Conservation (phyloP, 108 stramenopile genomes). For the Pseudonitzschia multistriata region DNA sequence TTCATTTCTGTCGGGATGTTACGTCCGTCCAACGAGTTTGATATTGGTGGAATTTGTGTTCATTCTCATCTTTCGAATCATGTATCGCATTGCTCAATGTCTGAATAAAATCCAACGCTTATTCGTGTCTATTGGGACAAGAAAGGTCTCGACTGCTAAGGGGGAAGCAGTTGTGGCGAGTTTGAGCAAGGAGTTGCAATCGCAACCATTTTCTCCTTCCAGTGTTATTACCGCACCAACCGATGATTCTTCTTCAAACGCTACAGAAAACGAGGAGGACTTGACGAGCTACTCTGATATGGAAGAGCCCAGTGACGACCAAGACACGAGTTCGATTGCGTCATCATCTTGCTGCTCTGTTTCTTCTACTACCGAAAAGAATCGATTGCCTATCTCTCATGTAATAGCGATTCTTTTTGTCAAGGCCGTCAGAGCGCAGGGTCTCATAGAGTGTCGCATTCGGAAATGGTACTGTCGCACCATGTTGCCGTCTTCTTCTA, state of each 20-base stretch:
- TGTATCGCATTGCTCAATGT: constrained; percentile 32
- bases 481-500: constrained; percentile 6
- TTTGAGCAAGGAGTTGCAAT: background rate
- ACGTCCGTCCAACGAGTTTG: constrained; percentile 38
- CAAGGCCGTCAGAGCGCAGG: constrained; percentile 23
- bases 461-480: constrained; percentile 23
- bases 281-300: constrained; percentile 8
- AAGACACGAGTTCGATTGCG: constrained; percentile 21
- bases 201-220: background rate
- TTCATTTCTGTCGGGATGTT: constrained; percentile 42
- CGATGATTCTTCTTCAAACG: background rate
- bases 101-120: background rate
- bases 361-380: background rate
- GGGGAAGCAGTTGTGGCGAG: background rate
- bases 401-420: constrained; percentile 26
- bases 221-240: background rate
- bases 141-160: background rate
- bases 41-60: constrained; percentile 37
- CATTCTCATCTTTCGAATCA: constrained; percentile 33
- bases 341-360: constrained; percentile 7
- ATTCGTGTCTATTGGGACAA: background rate
- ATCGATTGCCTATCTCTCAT: constrained; percentile 20
- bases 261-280: background rate
- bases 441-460: constrained; percentile 36
- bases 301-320: constrained; percentile 21